Percentiles rank a stretch among this genome's conserved stretches.
These are phyloP conservation scores for Ogataea sp. DNA, from an alignment of 805 yeast species.

Conservation along the genomic window DNA sequence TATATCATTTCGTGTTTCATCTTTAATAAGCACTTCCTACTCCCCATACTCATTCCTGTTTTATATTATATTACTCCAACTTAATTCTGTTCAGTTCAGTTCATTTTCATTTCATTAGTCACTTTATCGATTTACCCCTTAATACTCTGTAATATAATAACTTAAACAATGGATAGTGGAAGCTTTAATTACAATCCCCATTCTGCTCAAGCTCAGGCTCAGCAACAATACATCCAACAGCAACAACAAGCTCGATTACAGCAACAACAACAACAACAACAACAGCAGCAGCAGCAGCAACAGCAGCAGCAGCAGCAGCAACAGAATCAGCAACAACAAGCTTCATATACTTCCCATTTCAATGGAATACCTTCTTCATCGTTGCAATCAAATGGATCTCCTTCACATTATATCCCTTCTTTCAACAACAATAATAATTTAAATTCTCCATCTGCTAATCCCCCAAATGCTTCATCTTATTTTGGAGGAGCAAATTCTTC, in stretches of 20 bases:
- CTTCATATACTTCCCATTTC: constrained; percentile 6
- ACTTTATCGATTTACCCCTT: too few species aligned
- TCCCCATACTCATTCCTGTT: too few species aligned
- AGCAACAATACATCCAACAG: constrained; percentile 5
- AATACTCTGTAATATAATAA: too few species aligned
- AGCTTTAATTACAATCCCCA: constrained; percentile 1
- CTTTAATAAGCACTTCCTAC: too few species aligned
- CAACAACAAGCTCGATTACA: constrained; percentile 5
- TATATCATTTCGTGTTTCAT: too few species aligned
- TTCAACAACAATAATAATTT: too few species aligned
- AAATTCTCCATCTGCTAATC: constrained; percentile 1
- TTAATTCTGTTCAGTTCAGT: too few species aligned
- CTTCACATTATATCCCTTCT: constrained; percentile 21
- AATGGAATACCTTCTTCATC: constrained; percentile 2
- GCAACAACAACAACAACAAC: constrained; percentile 2
- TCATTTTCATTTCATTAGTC: too few species aligned
- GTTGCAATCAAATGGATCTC: constrained; percentile 15
- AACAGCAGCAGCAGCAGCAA: constrained; percentile 1
- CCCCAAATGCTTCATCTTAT: too few species aligned
- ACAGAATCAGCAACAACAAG: constrained; percentile 7
- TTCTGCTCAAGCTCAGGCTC: not conserved
- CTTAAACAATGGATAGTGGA: not conserved
- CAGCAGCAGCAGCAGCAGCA: constrained; percentile 3
- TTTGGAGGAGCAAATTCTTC: too few species aligned
- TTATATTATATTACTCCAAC: too few species aligned